Base-by-base conservation (phyloP, 2,329 filamentous ascomycete genomes). In the Sarocladiaceae sp. region DNA sequence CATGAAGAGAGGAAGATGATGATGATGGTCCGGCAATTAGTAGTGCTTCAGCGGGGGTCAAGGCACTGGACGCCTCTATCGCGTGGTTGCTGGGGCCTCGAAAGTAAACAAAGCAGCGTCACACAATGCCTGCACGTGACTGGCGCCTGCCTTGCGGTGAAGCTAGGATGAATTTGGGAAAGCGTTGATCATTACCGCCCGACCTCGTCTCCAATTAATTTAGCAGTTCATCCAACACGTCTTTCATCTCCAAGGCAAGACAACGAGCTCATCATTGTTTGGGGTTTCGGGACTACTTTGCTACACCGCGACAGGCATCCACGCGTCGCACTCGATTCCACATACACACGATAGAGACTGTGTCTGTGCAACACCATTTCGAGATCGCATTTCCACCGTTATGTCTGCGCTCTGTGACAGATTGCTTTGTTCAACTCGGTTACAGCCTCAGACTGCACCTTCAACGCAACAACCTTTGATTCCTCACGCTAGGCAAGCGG, bases 91-190 rank as follows among this genome's bases (percentile, higher is more conserved):
- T 50, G 47, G 47, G 47, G 47, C 10, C 47, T 48, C 10, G 25
- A 50, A 50, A 50, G 47, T 50, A 50, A 50, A 50, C 47, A 50
- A 50, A 50, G 29, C 44, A 37, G 47, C 47, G 47, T 50, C 47
- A 50, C 47, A 37, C 29, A 25, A 12, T 15, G 33, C 17, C n/a
- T n/a, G 33, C 29, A 50, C 29, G 47, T 37, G 47, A 37, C 22
- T 13, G 26, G 5, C 28, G 11, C 18, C 13, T 15, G 12, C 3
- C 26, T 15, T 17, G 4, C 11, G 3, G 11, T 15, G 20, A 28
- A 10, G 28, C 44, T 33, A 48, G 28, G 15, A 8, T 12, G 4
- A 33, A 48, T 13, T 4, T 12, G 44, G 28, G 11, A 31, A 18
- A 13, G 44, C 22, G 44, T 18, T 28, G 44, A 48, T 48, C 44